These are phyloP conservation scores for Aspergillus fumigatus DNA, from an alignment of 2,329 filamentous ascomycete genomes.

Conservation along the genomic window DNA sequence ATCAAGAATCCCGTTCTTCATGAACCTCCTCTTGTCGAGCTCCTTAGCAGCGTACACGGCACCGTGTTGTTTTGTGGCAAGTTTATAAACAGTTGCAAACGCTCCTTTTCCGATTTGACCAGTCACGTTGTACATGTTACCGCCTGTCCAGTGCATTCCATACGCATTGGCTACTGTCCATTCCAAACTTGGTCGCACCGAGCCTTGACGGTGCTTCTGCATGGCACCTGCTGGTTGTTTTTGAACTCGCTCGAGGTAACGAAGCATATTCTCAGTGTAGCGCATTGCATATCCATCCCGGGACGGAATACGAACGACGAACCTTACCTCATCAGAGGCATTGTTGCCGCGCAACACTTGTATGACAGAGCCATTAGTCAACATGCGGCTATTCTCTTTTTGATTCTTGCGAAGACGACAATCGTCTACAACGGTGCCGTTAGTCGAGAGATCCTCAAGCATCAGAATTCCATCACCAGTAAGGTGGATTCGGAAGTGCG, in stretches of 20 bases:
- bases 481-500: constrained; percentile 92
- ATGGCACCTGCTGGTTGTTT: constrained; percentile 17
- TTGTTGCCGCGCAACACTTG: constrained; percentile 55
- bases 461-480: constrained; percentile 84
- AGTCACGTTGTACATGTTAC: constrained; percentile 76
- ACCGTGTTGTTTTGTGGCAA: constrained; percentile 81
- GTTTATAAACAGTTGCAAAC: constrained; percentile 88
- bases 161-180: constrained; percentile 41
- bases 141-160: constrained; percentile 77
- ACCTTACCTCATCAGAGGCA: constrained; percentile 62
- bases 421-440: constrained; percentile 83
- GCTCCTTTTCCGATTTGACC: constrained; percentile 84
- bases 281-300: constrained; percentile 64
- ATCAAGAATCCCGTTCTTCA: constrained; percentile 86
- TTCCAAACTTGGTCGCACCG: constrained; percentile 25
- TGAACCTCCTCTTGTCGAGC: constrained; percentile 85
- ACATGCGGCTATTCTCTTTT: constrained; percentile 55
- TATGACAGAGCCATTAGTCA: constrained; percentile 69
- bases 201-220: constrained; percentile 21
- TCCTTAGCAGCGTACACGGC: constrained; percentile 87
- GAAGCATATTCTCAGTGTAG: constrained; percentile 65
- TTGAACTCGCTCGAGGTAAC: constrained; percentile 53
- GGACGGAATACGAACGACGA: constrained; percentile 79
- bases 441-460: constrained; percentile 93
- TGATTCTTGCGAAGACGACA: constrained; percentile 56